These are phyloP conservation scores for Cetraspora pellucida DNA, from an alignment of 192 early-diverging fungal genomes.

Conservation along the genomic window DNA sequence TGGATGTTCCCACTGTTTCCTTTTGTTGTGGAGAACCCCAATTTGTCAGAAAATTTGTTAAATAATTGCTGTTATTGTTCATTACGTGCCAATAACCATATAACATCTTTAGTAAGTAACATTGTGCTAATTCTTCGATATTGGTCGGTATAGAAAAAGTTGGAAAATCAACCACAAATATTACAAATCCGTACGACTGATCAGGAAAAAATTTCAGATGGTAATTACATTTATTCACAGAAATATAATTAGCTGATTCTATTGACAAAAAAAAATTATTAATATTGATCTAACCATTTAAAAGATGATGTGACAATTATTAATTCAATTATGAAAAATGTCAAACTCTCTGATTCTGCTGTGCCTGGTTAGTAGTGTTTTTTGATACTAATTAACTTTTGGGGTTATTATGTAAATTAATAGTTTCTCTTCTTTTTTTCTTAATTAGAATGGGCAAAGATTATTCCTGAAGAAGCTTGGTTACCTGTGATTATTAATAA, in stretches of 20 bases:
- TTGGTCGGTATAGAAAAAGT: neutral
- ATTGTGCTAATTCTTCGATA: neutral
- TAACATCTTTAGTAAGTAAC: neutral
- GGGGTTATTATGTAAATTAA: neutral
- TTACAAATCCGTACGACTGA: constrained; percentile 5
- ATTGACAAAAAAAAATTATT: neutral
- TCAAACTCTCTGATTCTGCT: neutral
- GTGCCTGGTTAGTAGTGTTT: neutral
- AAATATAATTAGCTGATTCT: neutral
- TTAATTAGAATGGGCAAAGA: constrained; percentile 19
- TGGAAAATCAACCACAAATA: neutral
- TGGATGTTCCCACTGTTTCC: too few species aligned
- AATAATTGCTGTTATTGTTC: too few species aligned
- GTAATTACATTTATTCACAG: neutral
- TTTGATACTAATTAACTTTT: neutral
- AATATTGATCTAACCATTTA: neutral
- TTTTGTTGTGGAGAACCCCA: too few species aligned
- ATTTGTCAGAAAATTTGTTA: too few species aligned
- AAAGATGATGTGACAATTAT: constrained; percentile 2
- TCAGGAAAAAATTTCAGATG: constrained; percentile 5
- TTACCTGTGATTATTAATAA: constrained; percentile 10
- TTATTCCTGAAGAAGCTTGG: constrained; percentile 18
- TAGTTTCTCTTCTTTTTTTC: neutral
- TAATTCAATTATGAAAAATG: constrained; percentile 12
- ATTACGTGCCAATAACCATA: neutral